Base-by-base conservation (phyloP, 495 filamentous ascomycete genomes). In the Bacidia rubella region DNA sequence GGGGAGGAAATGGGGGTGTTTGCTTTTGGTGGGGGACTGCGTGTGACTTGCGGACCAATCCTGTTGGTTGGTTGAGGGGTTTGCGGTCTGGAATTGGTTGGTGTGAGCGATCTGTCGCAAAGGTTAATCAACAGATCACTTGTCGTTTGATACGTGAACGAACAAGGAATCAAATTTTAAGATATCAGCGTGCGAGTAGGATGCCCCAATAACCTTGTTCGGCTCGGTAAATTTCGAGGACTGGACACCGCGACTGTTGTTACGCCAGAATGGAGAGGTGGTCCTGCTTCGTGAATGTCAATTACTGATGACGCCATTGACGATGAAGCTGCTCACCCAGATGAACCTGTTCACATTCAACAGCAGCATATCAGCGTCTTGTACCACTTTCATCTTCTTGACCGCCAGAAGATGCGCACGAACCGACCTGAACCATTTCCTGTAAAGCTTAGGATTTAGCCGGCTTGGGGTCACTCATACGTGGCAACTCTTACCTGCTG, bases 361-460 rank as follows among this genome's bases (percentile, higher is more conserved):
- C 15, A 35, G 41, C 51, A 23, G 32, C 38, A 48, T 23, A 44
- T 23, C 19, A 12, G 50, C 29, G 15, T 5, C 5, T 35, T 5
- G 5, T 15, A 35, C 15, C 5, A 5, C 29, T 15, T 7, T 5
- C 5, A 15, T 15, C 29, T 35, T 15, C 29, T 5, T 35, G 5
- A 5, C 15, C 29, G 5, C 29, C 29, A 5, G 7, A 15, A 7
- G 45, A 29, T 53, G 62, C 61, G 64, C 70, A 83, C 81, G 75
- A 79, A 96, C 92, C 92, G 75, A 98, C 88, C 82, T 98, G 90
- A 57, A 95, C 86, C 92, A 98, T 98, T 79, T 98, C 90, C 90
- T 97, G 64, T 44, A 35, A 35, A 7, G 15, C 29, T 7, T 35
- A 7, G 15, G 29, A 7, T 5, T 35, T 35, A 7, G 29, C 29